Conservation (phyloP, 495 filamentous ascomycete genomes). For the Xylaria venustula region DNA sequence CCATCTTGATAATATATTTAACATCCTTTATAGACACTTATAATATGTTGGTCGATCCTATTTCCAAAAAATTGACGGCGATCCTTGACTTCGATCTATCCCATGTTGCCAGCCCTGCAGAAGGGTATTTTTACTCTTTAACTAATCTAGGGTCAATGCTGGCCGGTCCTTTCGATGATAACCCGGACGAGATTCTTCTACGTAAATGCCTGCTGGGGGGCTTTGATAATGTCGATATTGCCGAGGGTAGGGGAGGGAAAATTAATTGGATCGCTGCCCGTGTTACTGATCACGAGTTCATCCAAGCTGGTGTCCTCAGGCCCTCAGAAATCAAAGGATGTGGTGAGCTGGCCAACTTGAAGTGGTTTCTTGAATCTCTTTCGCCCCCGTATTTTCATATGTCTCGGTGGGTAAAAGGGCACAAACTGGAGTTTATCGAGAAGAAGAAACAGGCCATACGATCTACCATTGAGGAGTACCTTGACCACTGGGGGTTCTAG, state of each 20-base stretch:
- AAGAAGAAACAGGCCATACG: constrained; percentile 7
- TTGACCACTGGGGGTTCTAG: constrained; percentile 16
- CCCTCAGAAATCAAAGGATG: constrained; percentile 15
- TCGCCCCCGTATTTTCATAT: constrained; percentile 18
- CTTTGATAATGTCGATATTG: not conserved
- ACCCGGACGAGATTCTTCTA: constrained; percentile 6
- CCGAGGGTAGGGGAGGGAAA: not conserved
- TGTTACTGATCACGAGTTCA: constrained; percentile 10
- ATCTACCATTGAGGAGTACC: constrained; percentile 12
- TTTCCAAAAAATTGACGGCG: constrained; percentile 10
- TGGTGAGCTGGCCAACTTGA: constrained; percentile 16
- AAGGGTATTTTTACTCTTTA: constrained; percentile 21
- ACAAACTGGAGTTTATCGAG: constrained; percentile 10
- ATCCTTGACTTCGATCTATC: constrained; percentile 19
- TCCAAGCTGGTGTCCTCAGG: constrained; percentile 11
- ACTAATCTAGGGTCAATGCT: constrained; percentile 9
- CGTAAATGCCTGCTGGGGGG: constrained; percentile 11
- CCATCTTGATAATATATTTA: not conserved
- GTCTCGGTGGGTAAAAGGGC: constrained; percentile 11
- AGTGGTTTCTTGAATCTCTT: constrained; percentile 17
- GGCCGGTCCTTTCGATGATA: constrained; percentile 12
- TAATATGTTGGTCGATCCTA: constrained; percentile 16
- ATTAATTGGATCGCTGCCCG: constrained; percentile 11
- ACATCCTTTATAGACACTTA: constrained; percentile 9
- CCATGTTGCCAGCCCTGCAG: constrained; percentile 14